phyloP scores from a whole-genome alignment of 2,329 filamentous ascomycete species.

The Colletotrichum chlorophyti region DNA sequence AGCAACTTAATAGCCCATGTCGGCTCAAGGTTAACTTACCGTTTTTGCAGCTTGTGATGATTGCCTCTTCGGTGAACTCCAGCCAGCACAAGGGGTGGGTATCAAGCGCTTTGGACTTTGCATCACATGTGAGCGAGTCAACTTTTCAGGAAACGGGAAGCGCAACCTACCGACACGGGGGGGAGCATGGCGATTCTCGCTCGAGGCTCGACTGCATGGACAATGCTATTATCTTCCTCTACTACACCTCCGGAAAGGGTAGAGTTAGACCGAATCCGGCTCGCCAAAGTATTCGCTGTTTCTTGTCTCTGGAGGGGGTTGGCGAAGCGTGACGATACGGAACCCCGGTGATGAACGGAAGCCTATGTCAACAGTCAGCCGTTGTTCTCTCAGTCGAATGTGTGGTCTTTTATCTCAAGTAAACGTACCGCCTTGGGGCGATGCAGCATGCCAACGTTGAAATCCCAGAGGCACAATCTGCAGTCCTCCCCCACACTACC shows the following conservation, averaged over 20 bases:
- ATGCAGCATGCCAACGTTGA: slow-evolving; percentile 95
- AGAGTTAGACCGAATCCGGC: slow-evolving; percentile 74
- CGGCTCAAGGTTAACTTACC: slow-evolving; percentile 63
- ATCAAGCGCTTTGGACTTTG: slow-evolving; percentile 80
- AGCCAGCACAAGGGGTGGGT: slow-evolving; percentile 88
- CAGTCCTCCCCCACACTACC: slow-evolving; percentile 96
- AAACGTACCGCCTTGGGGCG: slow-evolving; percentile 80
- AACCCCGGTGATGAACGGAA: slow-evolving; percentile 63
- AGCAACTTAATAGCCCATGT: background rate
- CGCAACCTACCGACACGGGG: slow-evolving; percentile 79
- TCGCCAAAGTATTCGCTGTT: slow-evolving; percentile 65
- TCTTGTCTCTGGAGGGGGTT: slow-evolving; percentile 62
- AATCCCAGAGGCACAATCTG: slow-evolving; percentile 92
- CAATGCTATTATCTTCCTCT: slow-evolving; percentile 64
- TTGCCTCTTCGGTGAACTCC: slow-evolving; percentile 91
- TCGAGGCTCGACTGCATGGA: slow-evolving; percentile 86
- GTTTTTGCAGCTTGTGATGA: slow-evolving; percentile 89
- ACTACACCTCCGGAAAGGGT: slow-evolving; percentile 58
- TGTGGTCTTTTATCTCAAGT: too few species aligned
- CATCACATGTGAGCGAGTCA: slow-evolving; percentile 21
- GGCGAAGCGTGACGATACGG: slow-evolving; percentile 57
- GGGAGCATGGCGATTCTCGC: slow-evolving; percentile 85
- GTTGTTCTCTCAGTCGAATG: too few species aligned
- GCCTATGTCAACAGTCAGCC: slow-evolving; percentile 41
- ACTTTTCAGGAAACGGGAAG: background rate